Evolutionary conservation across 1,284 basidiomycete species (phyloP).

Genomic region (Sporisorium reilianum): DNA sequence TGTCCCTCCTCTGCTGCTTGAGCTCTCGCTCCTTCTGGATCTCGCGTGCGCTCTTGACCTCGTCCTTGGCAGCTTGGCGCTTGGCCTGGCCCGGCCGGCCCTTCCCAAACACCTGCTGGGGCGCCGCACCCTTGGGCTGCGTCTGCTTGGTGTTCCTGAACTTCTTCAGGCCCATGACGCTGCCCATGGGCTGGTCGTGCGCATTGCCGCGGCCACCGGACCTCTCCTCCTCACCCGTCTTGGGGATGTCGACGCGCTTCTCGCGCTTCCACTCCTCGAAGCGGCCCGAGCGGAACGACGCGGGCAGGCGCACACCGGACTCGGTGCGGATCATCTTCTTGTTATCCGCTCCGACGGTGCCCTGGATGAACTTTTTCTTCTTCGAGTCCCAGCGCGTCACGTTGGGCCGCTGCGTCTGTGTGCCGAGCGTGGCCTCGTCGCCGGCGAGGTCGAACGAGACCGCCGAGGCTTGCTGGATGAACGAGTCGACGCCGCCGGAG

Average conservation of each 20-base stretch:
- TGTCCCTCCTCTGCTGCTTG: conserved; percentile 57
- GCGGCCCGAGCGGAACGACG: conserved; percentile 89
- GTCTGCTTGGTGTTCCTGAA: conserved; percentile 57
- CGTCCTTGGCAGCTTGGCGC: conserved; percentile 46
- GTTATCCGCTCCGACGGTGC: conserved; percentile 88
- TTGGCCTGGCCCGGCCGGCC: conserved; percentile 48
- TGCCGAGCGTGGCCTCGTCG: conserved; percentile 74
- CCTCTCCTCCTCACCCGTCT: conserved; percentile 81
- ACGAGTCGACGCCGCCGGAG: conserved; percentile 78
- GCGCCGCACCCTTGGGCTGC: conserved; percentile 39
- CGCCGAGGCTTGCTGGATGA: conserved; percentile 83
- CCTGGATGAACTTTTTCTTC: conserved; percentile 93
- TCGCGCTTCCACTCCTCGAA: conserved; percentile 95
- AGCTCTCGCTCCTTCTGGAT: conserved; percentile 61
- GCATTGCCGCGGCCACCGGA: conserved; percentile 13
- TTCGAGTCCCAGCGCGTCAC: conserved; percentile 90
- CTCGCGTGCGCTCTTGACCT: conserved; percentile 58
- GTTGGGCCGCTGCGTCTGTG: conserved; percentile 69
- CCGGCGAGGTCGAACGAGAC: conserved; percentile 86
- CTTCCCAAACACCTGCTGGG: conserved; percentile 41
- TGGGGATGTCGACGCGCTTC: conserved; percentile 78
- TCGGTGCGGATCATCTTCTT: conserved; percentile 94
- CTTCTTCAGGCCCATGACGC: conserved; percentile 66
- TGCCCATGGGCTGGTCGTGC: conserved; percentile 69
- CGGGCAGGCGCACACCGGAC: conserved; percentile 90